Conservation (phyloP, 2,329 filamentous ascomycete genomes). For the Nemania sp. region DNA sequence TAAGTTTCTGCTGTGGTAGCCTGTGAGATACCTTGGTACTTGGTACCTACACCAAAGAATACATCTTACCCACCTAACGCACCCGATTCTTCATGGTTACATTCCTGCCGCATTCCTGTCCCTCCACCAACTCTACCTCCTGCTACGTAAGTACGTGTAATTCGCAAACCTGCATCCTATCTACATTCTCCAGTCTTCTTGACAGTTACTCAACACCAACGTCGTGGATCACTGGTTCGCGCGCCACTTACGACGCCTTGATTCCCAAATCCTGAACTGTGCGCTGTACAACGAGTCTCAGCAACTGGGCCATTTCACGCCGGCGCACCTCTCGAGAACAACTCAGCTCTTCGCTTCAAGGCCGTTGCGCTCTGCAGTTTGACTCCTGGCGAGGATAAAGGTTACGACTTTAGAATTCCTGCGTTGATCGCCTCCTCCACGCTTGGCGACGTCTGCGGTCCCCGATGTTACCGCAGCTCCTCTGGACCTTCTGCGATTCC, state of each 20-base stretch:
- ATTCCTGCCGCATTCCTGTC: background rate
- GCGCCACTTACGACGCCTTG: background rate
- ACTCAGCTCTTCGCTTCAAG: background rate
- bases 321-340: background rate
- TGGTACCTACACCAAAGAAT: background rate
- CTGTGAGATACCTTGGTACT: background rate
- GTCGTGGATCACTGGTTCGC: background rate
- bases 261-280: background rate
- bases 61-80: background rate
- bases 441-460: background rate
- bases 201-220: background rate
- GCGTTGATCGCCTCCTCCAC: background rate
- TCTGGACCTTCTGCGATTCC: background rate
- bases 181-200: background rate
- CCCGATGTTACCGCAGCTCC: background rate
- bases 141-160: background rate
- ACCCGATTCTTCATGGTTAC: too few species aligned
- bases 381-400: background rate
- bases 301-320: background rate
- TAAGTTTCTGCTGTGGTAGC: constrained; percentile 10
- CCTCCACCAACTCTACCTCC: too few species aligned
- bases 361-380: background rate
- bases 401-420: background rate
- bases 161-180: background rate
- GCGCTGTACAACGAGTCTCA: background rate